These are phyloP conservation scores for Amylocystis lapponica DNA, from an alignment of 768 basidiomycete genomes.

Conservation along the genomic window DNA sequence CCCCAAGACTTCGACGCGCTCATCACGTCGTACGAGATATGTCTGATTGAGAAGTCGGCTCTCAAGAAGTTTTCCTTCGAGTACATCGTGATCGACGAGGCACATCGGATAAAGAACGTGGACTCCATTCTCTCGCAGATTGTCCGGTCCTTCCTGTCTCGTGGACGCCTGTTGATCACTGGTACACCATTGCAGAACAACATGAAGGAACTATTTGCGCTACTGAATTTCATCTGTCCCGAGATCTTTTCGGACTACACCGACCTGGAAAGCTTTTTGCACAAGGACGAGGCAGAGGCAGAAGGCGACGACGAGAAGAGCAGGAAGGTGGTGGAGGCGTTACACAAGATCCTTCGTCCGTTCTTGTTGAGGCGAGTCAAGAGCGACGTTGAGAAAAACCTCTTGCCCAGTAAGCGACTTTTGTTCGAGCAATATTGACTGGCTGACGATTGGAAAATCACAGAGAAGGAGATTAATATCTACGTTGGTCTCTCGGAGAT, in stretches of 20 bases:
- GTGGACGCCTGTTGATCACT: slow-evolving; percentile 90
- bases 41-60: slow-evolving; percentile 88
- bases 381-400: slow-evolving; percentile 92
- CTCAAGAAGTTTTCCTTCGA: slow-evolving; percentile 95
- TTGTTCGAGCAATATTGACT: background rate
- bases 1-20: slow-evolving; percentile 89
- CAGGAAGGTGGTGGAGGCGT: slow-evolving; percentile 90
- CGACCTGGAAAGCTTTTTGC: slow-evolving; percentile 91
- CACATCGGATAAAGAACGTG: slow-evolving; percentile 98
- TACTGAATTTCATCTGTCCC: slow-evolving; percentile 94
- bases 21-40: slow-evolving; percentile 96
- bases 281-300: slow-evolving; percentile 69
- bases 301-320: slow-evolving; percentile 78
- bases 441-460: too few species aligned
- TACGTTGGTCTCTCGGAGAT: slow-evolving; percentile 96
- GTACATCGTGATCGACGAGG: slow-evolving; percentile 98
- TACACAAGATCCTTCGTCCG: slow-evolving; percentile 94
- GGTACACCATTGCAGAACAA: slow-evolving; percentile 97
- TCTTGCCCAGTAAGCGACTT: slow-evolving; percentile 69
- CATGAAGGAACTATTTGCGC: slow-evolving; percentile 88
- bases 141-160: slow-evolving; percentile 82
- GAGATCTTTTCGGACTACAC: slow-evolving; percentile 90
- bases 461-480: slow-evolving; percentile 98
- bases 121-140: slow-evolving; percentile 95
- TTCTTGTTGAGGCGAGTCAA: slow-evolving; percentile 94